Conservation (phyloP, 768 basidiomycete genomes). For the Suillus lakei region DNA sequence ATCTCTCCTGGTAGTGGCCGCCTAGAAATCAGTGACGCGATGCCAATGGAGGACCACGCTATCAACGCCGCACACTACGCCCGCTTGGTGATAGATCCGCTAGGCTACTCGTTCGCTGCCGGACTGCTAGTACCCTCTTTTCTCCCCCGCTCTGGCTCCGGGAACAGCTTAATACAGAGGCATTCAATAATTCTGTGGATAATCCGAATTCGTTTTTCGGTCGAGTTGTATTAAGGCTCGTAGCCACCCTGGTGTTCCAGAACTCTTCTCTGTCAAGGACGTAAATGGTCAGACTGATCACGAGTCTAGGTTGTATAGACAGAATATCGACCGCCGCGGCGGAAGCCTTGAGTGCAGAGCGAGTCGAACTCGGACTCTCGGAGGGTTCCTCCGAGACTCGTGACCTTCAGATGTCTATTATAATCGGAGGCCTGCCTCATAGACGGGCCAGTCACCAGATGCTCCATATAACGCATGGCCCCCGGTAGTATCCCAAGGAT, state of each 20-base stretch:
- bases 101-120: background rate
- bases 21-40: background rate
- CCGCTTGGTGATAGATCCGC: background rate
- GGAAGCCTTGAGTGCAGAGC: no score
- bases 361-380: no score
- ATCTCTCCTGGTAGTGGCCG: background rate
- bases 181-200: background rate
- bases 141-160: slow-evolving; percentile 5
- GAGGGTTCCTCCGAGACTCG: no score
- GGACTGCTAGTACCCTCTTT: background rate
- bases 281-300: no score
- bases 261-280: background rate
- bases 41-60: no score
- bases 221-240: background rate
- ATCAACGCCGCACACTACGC: background rate
- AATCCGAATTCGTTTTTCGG: background rate
- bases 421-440: no score
- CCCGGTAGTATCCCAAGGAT: no score
- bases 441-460: no score
- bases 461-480: no score
- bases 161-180: background rate
- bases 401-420: no score
- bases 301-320: no score
- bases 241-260: background rate
- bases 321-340: no score